Percentiles rank a stretch among this genome's conserved stretches.
Conservation (phyloP, 345 rosid genomes). For the Ceriops tagal region DNA sequence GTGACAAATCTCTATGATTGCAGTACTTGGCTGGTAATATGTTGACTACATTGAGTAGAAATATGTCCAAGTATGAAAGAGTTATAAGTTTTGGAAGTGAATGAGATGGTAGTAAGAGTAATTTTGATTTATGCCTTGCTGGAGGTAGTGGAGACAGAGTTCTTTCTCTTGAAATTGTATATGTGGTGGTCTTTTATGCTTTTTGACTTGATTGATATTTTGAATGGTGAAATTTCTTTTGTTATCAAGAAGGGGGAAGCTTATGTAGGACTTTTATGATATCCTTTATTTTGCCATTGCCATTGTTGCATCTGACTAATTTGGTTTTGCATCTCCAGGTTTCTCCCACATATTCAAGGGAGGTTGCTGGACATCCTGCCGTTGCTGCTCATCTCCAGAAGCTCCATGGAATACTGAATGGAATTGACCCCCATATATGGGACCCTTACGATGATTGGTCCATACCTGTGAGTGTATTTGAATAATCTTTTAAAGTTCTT, state of each 20-base stretch:
- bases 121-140: too few species aligned
- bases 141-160: too few species aligned
- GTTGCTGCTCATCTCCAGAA: constrained; percentile 73
- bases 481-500: neutral
- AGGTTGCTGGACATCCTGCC: constrained; percentile 71
- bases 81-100: too few species aligned
- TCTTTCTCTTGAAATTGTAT: neutral
- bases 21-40: neutral
- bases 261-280: neutral
- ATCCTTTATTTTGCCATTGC: neutral
- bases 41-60: neutral
- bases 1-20: neutral
- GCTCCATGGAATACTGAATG: constrained; percentile 87
- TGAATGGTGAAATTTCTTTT: neutral
- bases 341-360: constrained; percentile 70
- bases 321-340: constrained; percentile 47
- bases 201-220: neutral
- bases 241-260: neutral
- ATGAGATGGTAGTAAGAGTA: too few species aligned
- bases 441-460: constrained; percentile 81
- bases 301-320: neutral
- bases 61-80: too few species aligned
- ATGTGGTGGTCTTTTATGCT: neutral
- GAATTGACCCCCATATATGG: constrained; percentile 95
- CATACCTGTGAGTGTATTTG: constrained; percentile 60